phyloP scores from a whole-genome alignment of 2,329 filamentous ascomycete genomes.

The Dothideomycetes sp. region DNA sequence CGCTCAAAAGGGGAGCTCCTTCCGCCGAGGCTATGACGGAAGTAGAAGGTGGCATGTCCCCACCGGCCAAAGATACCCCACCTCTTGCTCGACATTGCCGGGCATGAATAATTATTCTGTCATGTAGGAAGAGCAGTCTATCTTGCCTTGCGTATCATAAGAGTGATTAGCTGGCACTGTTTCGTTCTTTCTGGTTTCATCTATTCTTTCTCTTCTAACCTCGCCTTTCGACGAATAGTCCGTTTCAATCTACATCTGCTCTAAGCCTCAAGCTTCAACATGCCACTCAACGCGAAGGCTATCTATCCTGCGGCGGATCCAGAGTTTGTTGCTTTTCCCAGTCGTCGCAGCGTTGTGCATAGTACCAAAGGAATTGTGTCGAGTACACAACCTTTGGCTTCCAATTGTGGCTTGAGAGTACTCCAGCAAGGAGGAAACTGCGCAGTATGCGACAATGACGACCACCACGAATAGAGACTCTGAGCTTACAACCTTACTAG shows the following conservation, averaged over 20 bases:
- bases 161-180: neutral
- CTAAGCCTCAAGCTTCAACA: slow-evolving; percentile 21
- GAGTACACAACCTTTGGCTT: slow-evolving; percentile 81
- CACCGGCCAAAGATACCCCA: slow-evolving; percentile 11
- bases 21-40: neutral
- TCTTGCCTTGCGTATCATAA: neutral
- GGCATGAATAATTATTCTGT: neutral
- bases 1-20: neutral
- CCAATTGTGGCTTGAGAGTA: slow-evolving; percentile 76
- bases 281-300: slow-evolving; percentile 41
- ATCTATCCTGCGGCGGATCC: slow-evolving; percentile 42
- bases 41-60: slow-evolving; percentile 12
- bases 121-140: too few relatives aligned
- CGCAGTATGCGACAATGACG: slow-evolving; percentile 51
- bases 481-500: slow-evolving; percentile 35
- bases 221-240: neutral
- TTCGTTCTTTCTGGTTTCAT: neutral
- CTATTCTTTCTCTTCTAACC: neutral
- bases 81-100: neutral
- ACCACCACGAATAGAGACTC: neutral
- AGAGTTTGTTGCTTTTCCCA: slow-evolving; percentile 58
- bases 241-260: neutral
- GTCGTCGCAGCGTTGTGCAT: slow-evolving; percentile 83
- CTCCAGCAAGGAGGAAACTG: slow-evolving; percentile 87
- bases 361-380: slow-evolving; percentile 87